phyloP scores from a whole-genome alignment of 1,284 basidiomycete species.

The Bjerkandera adusta region DNA sequence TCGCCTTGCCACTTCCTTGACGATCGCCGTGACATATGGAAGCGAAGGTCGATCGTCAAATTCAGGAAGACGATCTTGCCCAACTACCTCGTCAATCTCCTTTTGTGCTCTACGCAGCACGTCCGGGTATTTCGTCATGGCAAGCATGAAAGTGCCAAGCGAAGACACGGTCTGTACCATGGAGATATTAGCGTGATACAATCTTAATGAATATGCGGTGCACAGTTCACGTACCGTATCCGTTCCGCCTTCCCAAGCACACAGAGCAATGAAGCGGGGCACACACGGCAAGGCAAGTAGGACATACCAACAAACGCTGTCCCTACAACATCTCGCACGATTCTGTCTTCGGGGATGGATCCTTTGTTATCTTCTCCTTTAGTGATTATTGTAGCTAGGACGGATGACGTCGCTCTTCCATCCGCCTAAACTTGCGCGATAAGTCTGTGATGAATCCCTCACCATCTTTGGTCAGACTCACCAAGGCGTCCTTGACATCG shows the following conservation, averaged over 20 bases:
- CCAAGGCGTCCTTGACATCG: slow-evolving; percentile 29
- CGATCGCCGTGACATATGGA: slow-evolving; percentile 23
- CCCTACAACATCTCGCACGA: neutral
- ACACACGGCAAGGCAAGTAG: neutral
- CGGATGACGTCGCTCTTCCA: neutral
- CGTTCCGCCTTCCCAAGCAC: neutral
- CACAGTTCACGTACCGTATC: slow-evolving; percentile 5
- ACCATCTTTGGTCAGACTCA: slow-evolving; percentile 11
- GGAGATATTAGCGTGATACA: neutral
- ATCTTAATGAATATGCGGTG: neutral
- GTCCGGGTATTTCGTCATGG: slow-evolving; percentile 19
- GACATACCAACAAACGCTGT: slow-evolving; percentile 8
- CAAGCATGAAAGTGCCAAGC: slow-evolving; percentile 13
- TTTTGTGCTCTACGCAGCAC: slow-evolving; percentile 23
- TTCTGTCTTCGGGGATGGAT: neutral
- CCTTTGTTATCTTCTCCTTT: neutral
- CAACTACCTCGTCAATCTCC: slow-evolving; percentile 28
- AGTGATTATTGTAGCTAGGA: neutral
- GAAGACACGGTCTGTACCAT: slow-evolving; percentile 3
- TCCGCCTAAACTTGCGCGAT: neutral
- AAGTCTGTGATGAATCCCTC: neutral
- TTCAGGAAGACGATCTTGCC: slow-evolving; percentile 25
- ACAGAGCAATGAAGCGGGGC: neutral
- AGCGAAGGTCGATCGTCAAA: slow-evolving; percentile 25
- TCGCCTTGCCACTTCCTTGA: slow-evolving; percentile 12